phyloP scores from a whole-genome alignment of 768 basidiomycete species.

The Kwoniella europaea region DNA sequence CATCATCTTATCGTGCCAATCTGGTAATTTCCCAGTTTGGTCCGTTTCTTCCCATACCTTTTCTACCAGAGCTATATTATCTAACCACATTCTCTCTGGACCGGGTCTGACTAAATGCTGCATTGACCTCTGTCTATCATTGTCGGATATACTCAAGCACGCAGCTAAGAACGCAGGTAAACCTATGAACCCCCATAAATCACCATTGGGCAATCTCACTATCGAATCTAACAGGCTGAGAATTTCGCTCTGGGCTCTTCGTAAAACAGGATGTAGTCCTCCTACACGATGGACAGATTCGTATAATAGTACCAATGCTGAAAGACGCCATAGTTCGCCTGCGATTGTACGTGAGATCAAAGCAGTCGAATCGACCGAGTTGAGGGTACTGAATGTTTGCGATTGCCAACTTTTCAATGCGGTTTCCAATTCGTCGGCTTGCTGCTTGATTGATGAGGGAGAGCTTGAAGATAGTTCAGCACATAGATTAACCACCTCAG shows the following conservation, averaged over 20 bases:
- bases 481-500: constrained; percentile 35
- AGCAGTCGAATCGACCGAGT: constrained; percentile 26
- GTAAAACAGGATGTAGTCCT: constrained; percentile 30
- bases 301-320: constrained; percentile 29
- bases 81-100: constrained; percentile 34
- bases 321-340: constrained; percentile 31
- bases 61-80: constrained; percentile 36
- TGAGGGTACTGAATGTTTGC: constrained; percentile 4
- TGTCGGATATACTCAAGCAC: constrained; percentile 23
- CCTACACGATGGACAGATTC: constrained; percentile 35
- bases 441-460: constrained; percentile 16
- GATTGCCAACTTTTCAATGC: constrained; percentile 28
- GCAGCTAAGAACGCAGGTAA: constrained; percentile 37
- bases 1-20: constrained; percentile 41
- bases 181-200: constrained; percentile 34
- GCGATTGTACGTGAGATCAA: constrained; percentile 38
- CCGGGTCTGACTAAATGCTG: constrained; percentile 28
- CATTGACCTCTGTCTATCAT: constrained; percentile 29
- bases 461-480: constrained; percentile 16
- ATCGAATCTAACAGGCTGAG: constrained; percentile 31
- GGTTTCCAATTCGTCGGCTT: constrained; percentile 30
- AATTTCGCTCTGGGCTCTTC: constrained; percentile 27
- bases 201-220: constrained; percentile 30
- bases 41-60: constrained; percentile 38
- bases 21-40: constrained; percentile 30